Evolutionary conservation across 2,329 filamentous ascomycete genomes (phyloP), one percentile per base, ranked within the genome.

Genomic region (Exophiala spinifera): DNA sequence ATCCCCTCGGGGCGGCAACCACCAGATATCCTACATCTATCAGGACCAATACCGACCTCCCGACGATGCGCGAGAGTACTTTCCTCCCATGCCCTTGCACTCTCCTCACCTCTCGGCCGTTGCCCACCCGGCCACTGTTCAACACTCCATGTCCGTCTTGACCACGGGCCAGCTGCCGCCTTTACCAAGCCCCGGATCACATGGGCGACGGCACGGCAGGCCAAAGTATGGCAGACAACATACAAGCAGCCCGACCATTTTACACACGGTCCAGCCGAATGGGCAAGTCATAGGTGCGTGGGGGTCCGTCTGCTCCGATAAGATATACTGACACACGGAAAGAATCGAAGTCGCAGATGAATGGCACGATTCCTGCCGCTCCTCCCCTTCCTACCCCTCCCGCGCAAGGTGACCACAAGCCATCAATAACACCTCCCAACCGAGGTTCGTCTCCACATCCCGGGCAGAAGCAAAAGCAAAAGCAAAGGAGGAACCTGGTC

Each of bases 161-260:
- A 84, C 80, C 48, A 91, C 89, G 1, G 91, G 89, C 15, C 88
- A 94, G 65, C 76, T 92, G 5, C 88, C 91, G 5, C 78, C 84
- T 17, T 76, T 96, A 43, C 90, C 91, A 0, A 96, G 91, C 0
- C 91, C 91, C 1, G 89, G 90, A n/a, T 80, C 79, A 55, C 78
- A 79, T 23, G 75, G 81, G 49, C 79, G 84, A 55, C 80, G 82
- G 56, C 78, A 83, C 51, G 74, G 75, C 78, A 17, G 84, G 48
- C 85, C 86, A 7, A 80, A 84, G 59, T 76, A 86, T 52, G 78
- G 76, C 39, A 80, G 89, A 51, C 85, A 89, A 65, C 85, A 90
- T 65, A 95, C 91, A 0, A 85, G 88, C 20, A 95, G 90, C 1
- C 91, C 91, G 1, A 91, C 87, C 0, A 78, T 87, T 28, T 68